Base-by-base conservation (phyloP, 495 filamentous ascomycete genomes). In the Talaromyces stipitatus region DNA sequence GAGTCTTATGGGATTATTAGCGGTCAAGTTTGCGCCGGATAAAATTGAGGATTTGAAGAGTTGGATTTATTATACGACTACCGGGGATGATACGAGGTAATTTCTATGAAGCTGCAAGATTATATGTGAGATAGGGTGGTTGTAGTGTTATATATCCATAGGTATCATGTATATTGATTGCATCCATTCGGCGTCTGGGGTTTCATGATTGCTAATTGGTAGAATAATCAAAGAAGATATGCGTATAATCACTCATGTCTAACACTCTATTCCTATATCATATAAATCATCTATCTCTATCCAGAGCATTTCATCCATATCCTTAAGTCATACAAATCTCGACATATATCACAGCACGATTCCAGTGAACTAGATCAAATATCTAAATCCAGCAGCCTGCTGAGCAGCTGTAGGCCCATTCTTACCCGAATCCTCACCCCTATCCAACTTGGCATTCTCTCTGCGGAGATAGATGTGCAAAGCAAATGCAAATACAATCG, bases 371-470 rank as follows among this genome's bases (percentile, higher is more conserved):
- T 33, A 53, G 7, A 33, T 33, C 26, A 53, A 33, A 20, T 53
- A 53, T 20, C 50, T 27, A 27, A 53, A 53, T 29, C 50, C 58
- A 16, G 46, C 61, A 32, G 58, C 64, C 28, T 62, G 26, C 56
- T 66, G 62, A 20, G 50, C 64, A 10, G 46, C 43, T 6, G 62
- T 66, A 30, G 62, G 64, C 11, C 64, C 64, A 45, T 63, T 54
- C 38, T 46, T 57, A 28, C 62, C 62, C 14, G 46, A 23, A 14
- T 62, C 62, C 58, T 70, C 64, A 43, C 65, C 67, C 12, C 66
- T 33, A 26, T 70, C 66, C n/a, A 72, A 55, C 30, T 65, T 61
- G 41, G 65, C 64, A 47, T 72, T 72, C 58, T 67, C 46, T 18
- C 68, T 56, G 10, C 60, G 58, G 16, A 72, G 64, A 23, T 62